Conservation (phyloP, 2,329 filamentous ascomycete genomes). For the Colletotrichum filicis region DNA sequence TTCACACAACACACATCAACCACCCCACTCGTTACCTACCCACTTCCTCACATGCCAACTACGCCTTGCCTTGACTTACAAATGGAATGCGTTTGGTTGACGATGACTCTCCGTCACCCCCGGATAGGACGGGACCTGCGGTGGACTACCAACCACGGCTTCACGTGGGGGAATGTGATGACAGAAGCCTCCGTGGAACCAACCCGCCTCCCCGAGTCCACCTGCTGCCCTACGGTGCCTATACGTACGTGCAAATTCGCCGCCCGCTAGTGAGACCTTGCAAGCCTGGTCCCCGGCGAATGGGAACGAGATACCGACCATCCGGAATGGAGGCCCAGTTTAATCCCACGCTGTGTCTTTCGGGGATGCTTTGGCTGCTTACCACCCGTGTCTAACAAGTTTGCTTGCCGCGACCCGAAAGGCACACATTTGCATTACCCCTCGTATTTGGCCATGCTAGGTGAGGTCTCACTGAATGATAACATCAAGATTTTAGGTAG, state of each 20-base stretch:
- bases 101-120: background rate
- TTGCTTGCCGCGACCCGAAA: background rate
- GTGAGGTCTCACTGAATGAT: background rate
- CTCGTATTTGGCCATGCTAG: background rate
- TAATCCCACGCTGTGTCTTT: background rate
- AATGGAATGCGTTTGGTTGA: background rate
- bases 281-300: slow-evolving; percentile 1
- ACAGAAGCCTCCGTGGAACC: background rate
- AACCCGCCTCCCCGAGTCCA: too few relatives aligned
- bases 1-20: background rate
- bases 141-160: background rate
- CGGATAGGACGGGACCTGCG: background rate
- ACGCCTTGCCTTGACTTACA: background rate
- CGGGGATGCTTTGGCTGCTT: background rate
- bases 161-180: background rate
- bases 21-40: background rate
- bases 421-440: background rate
- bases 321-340: slow-evolving; percentile 5
- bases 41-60: background rate
- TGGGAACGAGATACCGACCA: slow-evolving; percentile 13
- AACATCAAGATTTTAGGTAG: background rate
- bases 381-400: background rate
- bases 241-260: background rate
- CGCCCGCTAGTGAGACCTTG: background rate
- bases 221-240: background rate